phyloP scores from a whole-genome alignment of 23 red algal genomes.

The Cyanidioschyzon merolae region DNA sequence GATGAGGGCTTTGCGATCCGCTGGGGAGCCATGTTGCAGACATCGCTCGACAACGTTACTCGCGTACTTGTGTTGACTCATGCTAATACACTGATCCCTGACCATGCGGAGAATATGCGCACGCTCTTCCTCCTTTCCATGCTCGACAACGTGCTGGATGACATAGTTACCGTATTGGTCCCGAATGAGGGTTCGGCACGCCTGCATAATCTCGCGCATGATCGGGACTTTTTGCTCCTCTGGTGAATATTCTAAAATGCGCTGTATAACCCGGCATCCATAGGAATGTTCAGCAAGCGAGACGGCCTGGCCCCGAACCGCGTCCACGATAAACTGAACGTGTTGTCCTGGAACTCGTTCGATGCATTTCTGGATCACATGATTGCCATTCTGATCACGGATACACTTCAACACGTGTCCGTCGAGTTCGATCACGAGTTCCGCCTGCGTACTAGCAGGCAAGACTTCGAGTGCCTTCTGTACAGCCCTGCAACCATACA shows the following conservation, averaged over 20 bases:
- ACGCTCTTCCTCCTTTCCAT: constrained; percentile 57
- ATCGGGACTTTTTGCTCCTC: constrained; percentile 73
- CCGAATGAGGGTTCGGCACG: constrained; percentile 48
- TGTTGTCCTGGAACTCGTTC: constrained; percentile 62
- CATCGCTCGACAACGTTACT: constrained; percentile 97
- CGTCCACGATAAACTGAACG: constrained; percentile 89
- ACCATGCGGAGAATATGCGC: constrained; percentile 62
- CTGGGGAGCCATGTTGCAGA: constrained; percentile 69
- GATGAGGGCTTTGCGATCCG: constrained; percentile 53
- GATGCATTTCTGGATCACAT: constrained; percentile 95
- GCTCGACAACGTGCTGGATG: constrained; percentile 85
- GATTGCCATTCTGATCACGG: constrained; percentile 98
- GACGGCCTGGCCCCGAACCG: constrained; percentile 75
- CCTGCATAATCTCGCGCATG: constrained; percentile 72
- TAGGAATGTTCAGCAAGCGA: constrained; percentile 85
- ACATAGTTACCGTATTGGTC: constrained; percentile 98
- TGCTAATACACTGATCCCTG: constrained; percentile 41
- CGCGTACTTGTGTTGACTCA: constrained; percentile 90
- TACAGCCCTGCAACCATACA: constrained; percentile 99
- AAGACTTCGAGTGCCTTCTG: constrained; percentile 97
- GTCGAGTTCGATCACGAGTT: constrained; percentile 71
- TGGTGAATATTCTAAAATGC: constrained; percentile 75
- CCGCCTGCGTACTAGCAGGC: constrained; percentile 23
- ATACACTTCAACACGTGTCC: constrained; percentile 98
- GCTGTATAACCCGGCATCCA: constrained; percentile 93